Evolutionary conservation across 164 flowering plant species (phyloP), one percentile per base, ranked within the genome.

Genomic region (Macadamia integrifolia): DNA sequence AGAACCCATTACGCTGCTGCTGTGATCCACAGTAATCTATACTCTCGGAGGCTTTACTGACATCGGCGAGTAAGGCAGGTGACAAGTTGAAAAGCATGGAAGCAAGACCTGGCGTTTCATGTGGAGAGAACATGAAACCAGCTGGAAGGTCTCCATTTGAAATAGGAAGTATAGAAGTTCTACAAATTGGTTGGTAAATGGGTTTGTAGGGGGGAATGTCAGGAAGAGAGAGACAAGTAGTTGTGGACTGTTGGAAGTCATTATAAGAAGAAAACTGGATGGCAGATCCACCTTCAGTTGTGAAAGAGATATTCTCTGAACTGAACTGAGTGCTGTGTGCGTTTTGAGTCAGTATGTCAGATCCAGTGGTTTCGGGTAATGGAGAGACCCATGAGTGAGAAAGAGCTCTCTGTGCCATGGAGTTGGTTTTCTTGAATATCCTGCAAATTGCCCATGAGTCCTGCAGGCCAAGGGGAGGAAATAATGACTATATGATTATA

Each of bases 371-470:
- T 78, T 81, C 85, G 0, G 80, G 75, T 13, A 78, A 30, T 44
- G 84, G 75, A 53, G 83, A 73, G 49, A 85, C 83, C 94, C 96
- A 93, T 8, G 97, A 86, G 55, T 88, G 91, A 58, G 96, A 87
- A 35, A 84, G 75, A 28, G 92, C 87, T 78, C 95, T 87, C 67
- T 89, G 97, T 40, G 95, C 80, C 53, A 79, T 79, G n/a, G 97
- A 80, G 76, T 74, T 87, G 35, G 90, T 71, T 81, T 94, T 94
- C 92, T 91, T 90, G 83, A 94, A 94, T 68, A 94, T 94, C 80
- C 96, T 87, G 70, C 98, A 94, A 52, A 94, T 94, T 35, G 98
- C 98, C 98, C 97, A 91, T 66, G 93, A 79, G 69, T 94, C 98
- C 97, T 94, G 88, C 78, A 78, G 58, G 6, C 18, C 40, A 35